phyloP scores from a whole-genome alignment of 1,139 yeast genomes.

The Magnusiomyces sp. region DNA sequence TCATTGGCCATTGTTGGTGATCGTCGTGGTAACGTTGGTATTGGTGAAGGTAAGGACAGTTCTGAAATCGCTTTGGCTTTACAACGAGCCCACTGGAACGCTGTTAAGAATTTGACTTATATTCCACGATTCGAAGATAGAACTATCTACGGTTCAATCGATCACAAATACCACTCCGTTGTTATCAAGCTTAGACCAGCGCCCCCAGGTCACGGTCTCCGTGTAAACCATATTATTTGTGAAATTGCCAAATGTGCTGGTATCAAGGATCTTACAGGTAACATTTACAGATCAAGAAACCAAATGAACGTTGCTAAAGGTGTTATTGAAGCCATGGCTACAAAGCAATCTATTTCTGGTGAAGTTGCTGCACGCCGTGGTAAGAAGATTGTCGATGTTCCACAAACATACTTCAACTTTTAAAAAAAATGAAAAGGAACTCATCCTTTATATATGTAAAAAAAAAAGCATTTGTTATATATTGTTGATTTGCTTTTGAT shows the following conservation, averaged over 20 bases:
- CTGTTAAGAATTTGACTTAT: constrained; percentile 73
- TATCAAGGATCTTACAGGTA: constrained; percentile 85
- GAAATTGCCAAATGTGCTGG: constrained; percentile 95
- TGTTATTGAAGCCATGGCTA: constrained; percentile 71
- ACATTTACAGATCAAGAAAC: constrained; percentile 86
- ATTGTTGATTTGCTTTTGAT: too few relatives aligned
- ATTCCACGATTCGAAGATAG: constrained; percentile 86
- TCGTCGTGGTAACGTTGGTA: constrained; percentile 84
- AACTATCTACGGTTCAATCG: constrained; percentile 80
- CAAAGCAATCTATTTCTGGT: constrained; percentile 69
- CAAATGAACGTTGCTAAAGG: constrained; percentile 96
- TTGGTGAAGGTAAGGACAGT: constrained; percentile 91
- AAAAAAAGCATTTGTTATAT: background rate
- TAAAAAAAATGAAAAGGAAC: constrained; percentile 10
- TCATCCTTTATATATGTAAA: too few relatives aligned
- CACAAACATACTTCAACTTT: constrained; percentile 63
- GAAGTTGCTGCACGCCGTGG: constrained; percentile 92
- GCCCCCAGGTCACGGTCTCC: constrained; percentile 88
- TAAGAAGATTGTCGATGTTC: constrained; percentile 86
- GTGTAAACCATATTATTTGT: constrained; percentile 85
- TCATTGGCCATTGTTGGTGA: constrained; percentile 90
- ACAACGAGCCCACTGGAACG: constrained; percentile 87
- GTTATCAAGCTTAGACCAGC: constrained; percentile 75
- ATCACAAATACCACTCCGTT: constrained; percentile 81
- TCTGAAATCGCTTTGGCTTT: constrained; percentile 72